Percentiles rank a stretch among this genome's conserved stretches.
Conservation (phyloP, 139 green algal genomes). For the Chlamydomonas applanata region DNA sequence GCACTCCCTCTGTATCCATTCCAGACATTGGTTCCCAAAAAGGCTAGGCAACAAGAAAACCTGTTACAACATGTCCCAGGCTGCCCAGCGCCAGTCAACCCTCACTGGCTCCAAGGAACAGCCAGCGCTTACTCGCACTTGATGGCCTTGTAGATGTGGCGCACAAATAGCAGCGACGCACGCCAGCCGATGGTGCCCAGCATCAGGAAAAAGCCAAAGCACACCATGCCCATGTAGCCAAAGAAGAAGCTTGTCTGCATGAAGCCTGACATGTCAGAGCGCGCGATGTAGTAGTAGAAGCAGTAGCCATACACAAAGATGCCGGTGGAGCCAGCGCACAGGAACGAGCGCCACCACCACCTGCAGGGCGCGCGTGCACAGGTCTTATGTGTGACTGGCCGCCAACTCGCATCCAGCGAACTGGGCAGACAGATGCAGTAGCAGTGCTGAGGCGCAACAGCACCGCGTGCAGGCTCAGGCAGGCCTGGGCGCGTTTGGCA, state of each 20-base stretch:
- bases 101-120: too few species aligned
- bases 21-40: too few species aligned
- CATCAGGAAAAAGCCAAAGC: slow-evolving; percentile 71
- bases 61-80: too few species aligned
- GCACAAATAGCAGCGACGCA: slow-evolving; percentile 60
- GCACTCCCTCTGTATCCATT: too few species aligned
- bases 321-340: slow-evolving; percentile 92
- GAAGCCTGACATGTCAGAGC: slow-evolving; percentile 82
- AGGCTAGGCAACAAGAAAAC: too few species aligned
- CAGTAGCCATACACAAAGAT: slow-evolving; percentile 95
- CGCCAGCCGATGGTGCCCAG: slow-evolving; percentile 90
- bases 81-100: too few species aligned
- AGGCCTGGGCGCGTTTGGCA: neutral
- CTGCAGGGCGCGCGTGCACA: too few species aligned
- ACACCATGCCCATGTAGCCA: slow-evolving; percentile 80
- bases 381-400: too few species aligned
- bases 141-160: slow-evolving; percentile 51
- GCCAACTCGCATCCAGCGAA: too few species aligned
- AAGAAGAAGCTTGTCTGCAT: slow-evolving; percentile 88
- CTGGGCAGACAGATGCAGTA: neutral
- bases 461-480: neutral
- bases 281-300: slow-evolving; percentile 93
- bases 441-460: neutral
- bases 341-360: slow-evolving; percentile 89
- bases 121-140: slow-evolving; percentile 35